Evolutionary conservation across 306 rosid genomes (phyloP), one percentile per base, ranked within the genome.

Genomic region (Astragalus membranaceus): DNA sequence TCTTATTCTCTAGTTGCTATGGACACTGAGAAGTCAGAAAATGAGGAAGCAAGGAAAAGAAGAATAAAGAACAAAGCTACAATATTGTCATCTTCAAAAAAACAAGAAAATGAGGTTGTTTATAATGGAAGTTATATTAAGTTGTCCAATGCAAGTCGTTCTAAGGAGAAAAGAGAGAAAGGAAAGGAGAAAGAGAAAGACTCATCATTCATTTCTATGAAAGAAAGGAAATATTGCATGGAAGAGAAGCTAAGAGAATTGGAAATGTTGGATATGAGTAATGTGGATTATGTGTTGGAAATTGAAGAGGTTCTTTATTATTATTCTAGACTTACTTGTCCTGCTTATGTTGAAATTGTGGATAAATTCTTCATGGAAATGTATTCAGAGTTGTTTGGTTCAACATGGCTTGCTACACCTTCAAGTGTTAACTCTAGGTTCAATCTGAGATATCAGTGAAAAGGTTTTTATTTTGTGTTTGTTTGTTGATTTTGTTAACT

Each of bases 221-320:
- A 50, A 64, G 79, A 61, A 41, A 61, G 54, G 10, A 78, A 77
- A 70, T 36, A 51, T 13, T 75, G 74, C 35, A 61, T 80, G 73
- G 87, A 80, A 33, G 57, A 86, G 70, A 95, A 91, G 82, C 76
- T 95, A 57, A 95, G 79, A 64, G 97, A 91, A 73, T 68, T 91
- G 83, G 91, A 87, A 80, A 85, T 76, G 89, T 15, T 88, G 80
- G 98, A 93, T 56, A 66, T 68, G 57, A 81, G 84, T 69, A 85
- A 91, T 72, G 88, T 83, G 62, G 95, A 94, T 71, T 86, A 94
- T 81, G 73, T 77, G 7, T 69, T 91, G 81, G 99, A 91, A 83
- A 88, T 95, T 54, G 92, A 91, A 77, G 99, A 95, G 75, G 81
- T 87, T 77, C 90, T 89, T 81, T 87, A 91, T 79, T 91, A 91